Base-by-base conservation (phyloP, 371 early-diverging fungal species). In the Blakeslea trispora region DNA sequence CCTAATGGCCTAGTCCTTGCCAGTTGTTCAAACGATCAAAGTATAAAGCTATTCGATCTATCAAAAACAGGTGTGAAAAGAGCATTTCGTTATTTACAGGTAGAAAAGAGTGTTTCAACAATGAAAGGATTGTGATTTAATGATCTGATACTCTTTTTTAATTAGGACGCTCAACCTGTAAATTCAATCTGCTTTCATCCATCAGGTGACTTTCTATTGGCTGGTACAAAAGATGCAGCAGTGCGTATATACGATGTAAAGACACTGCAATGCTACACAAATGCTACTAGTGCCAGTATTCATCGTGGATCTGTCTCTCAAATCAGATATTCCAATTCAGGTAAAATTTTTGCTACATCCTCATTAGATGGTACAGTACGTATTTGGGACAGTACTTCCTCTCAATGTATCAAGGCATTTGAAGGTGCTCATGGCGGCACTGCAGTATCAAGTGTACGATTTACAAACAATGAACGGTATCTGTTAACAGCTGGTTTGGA, bases 1-100 rank as follows among this genome's bases (percentile, higher is more conserved):
- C 97, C 97, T 7, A 94, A 95, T 58, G 92, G 93, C 15, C 71
- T 88, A 9, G 91, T 93, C 3, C 79, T 97, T 28, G 97, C 95
- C 1, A 88, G 90, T 43, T 89, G 93, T 61, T 85, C 93, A 1
- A 92, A 92, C 23, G 96, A 96, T 59, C 82, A 76, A 59, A 81
- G 81, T 42, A 88, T 96, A 57, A 93, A 93, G 71, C 64, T 97
- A 44, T 97, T 89, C 66, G 96, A 96, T 71, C 68, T 97, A 45
- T 84, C 88, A 22, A 89, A 86, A 58, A 77, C 87, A 8, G 82
- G 84, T 24, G 88, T 89, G 14, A 93, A 93, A 59, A 69, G 91
- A 61, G 84, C 91, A 5, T 95, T 95, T 72, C 77, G 93, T 49
- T 94, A 89, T 72, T 72, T 95, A n/a, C 88, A 89, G 76, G 87